Percentiles rank a stretch among this genome's conserved stretches.
These are phyloP conservation scores for Pterocarpus santalinus DNA, from an alignment of 306 rosid genomes.

Conservation along the genomic window DNA sequence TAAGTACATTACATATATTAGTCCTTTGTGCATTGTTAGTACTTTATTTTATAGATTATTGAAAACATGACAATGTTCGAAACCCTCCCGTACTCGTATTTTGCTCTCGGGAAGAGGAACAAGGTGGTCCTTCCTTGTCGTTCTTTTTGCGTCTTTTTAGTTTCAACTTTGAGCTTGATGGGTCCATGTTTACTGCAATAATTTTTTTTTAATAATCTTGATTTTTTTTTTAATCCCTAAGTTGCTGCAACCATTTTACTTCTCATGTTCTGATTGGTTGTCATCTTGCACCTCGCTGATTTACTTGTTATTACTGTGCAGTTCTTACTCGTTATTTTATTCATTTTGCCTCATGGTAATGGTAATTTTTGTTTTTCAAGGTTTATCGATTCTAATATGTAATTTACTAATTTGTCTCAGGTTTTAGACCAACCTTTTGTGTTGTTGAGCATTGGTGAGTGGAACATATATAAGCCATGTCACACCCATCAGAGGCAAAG, in stretches of 20 bases:
- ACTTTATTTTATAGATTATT: too few relatives aligned
- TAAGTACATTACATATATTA: too few relatives aligned
- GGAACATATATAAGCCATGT: conserved; percentile 36
- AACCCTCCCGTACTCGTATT: too few relatives aligned
- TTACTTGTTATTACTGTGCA: not conserved
- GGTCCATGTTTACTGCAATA: not conserved
- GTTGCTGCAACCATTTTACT: not conserved
- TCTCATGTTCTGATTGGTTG: too few relatives aligned
- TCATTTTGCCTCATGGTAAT: not conserved
- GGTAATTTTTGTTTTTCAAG: not conserved
- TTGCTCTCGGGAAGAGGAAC: too few relatives aligned
- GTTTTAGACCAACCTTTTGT: not conserved
- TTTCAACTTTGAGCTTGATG: not conserved
- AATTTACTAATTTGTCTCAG: conserved; percentile 18
- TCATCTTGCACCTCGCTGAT: too few relatives aligned
- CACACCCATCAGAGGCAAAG: conserved; percentile 11
- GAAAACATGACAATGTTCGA: too few relatives aligned
- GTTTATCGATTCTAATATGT: not conserved
- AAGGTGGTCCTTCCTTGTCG: too few relatives aligned
- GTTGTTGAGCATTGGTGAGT: conserved; percentile 17
- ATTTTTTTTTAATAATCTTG: too few relatives aligned
- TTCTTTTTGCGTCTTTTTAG: not conserved
- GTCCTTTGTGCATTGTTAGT: too few relatives aligned
- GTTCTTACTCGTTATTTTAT: not conserved
- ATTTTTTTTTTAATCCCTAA: not conserved